These are phyloP conservation scores for Endocarpon pusillum DNA, from an alignment of 495 filamentous ascomycete genomes.

Conservation along the genomic window DNA sequence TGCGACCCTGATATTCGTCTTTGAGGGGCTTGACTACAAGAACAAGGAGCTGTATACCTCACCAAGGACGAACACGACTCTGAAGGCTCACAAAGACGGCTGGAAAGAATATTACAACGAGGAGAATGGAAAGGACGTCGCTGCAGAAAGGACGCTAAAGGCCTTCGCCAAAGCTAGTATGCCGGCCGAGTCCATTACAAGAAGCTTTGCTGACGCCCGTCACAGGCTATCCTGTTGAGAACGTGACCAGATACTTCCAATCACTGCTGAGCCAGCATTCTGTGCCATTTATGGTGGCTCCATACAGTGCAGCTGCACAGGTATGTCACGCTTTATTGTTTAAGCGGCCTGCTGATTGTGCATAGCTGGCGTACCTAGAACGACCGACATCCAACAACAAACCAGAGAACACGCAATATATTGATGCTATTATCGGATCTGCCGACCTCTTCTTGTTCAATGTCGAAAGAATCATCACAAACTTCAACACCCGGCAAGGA, in stretches of 20 bases:
- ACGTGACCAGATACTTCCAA: conserved; percentile 11
- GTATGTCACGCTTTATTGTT: conserved; percentile 33
- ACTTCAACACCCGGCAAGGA: conserved; percentile 46
- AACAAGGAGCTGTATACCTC: conserved; percentile 46
- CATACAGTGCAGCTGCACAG: conserved; percentile 81
- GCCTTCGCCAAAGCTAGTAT: conserved; percentile 72
- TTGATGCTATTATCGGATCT: conserved; percentile 67
- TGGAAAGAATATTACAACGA: conserved; percentile 84
- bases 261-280: conserved; percentile 11
- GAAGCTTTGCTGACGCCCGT: neutral
- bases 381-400: too few relatives aligned
- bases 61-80: conserved; percentile 27
- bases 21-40: conserved; percentile 66
- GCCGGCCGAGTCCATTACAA: conserved; percentile 6
- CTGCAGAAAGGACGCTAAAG: conserved; percentile 60
- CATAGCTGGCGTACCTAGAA: conserved; percentile 70
- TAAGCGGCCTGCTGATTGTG: neutral
- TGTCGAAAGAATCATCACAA: conserved; percentile 64
- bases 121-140: too few relatives aligned
- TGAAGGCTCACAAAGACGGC: conserved; percentile 38
- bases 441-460: conserved; percentile 82
- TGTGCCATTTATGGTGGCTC: conserved; percentile 56
- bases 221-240: neutral
- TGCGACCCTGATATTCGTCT: conserved; percentile 66
- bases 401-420: conserved; percentile 44